These are phyloP conservation scores for Trypanosoma lewisi DNA, from an alignment of 208 protist species.

Conservation along the genomic window DNA sequence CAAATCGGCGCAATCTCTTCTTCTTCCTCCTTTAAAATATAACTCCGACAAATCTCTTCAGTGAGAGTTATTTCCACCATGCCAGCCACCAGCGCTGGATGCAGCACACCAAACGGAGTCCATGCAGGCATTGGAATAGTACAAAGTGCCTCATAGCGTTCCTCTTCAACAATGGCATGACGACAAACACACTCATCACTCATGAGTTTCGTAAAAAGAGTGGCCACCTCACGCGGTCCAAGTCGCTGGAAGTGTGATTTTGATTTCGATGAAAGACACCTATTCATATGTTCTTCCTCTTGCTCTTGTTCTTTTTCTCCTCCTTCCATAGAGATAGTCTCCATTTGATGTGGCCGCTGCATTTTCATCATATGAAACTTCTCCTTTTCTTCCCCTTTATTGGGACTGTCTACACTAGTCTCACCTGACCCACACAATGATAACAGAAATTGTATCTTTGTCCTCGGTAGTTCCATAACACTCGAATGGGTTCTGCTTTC, in stretches of 20 bases:
- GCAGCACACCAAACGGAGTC: background rate
- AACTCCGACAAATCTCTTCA: conserved; percentile 34
- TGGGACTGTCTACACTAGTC: no score
- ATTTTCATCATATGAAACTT: no score
- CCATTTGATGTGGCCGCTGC: background rate
- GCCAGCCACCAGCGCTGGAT: conserved; percentile 15
- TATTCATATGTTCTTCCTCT: background rate
- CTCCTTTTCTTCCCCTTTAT: no score
- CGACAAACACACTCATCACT: conserved; percentile 57
- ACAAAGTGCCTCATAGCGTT: conserved; percentile 35
- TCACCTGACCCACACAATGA: no score
- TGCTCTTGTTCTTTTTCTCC: background rate
- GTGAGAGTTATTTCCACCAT: conserved; percentile 11
- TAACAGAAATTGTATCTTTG: no score
- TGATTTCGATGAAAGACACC: background rate
- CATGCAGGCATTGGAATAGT: conserved; percentile 27
- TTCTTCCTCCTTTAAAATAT: conserved; percentile 29
- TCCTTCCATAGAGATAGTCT: background rate
- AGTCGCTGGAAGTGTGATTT: background rate
- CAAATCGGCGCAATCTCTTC: conserved; percentile 7
- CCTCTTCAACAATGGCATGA: conserved; percentile 38
- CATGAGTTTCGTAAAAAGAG: conserved; percentile 24
- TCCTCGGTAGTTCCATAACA: background rate
- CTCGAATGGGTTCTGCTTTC: background rate
- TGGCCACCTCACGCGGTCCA: conserved; percentile 8